A percentile compares a stretch with the other conserved stretches of the same genome.
Conservation (phyloP, 2,329 filamentous ascomycete genomes). For the Apiospora marii region DNA sequence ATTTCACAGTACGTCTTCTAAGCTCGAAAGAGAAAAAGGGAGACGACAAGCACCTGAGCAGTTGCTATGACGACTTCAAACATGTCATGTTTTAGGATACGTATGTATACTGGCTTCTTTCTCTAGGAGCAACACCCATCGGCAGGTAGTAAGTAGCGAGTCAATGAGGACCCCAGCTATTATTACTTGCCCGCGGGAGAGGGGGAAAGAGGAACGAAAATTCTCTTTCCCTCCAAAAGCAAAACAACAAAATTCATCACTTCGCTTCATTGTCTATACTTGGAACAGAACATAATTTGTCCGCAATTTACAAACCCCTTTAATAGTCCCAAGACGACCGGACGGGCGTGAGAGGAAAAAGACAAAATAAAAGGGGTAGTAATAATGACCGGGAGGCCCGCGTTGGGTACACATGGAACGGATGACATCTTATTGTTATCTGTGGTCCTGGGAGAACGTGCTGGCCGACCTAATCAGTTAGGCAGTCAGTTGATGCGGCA, state of each 20-base stretch:
- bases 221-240: background rate
- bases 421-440: too few relatives aligned
- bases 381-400: background rate
- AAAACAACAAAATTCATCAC: background rate
- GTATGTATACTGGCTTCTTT: background rate
- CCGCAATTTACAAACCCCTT: background rate
- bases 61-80: background rate
- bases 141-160: background rate
- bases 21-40: background rate
- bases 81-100: background rate
- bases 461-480: background rate
- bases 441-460: background rate
- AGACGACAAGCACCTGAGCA: background rate
- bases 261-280: slow-evolving; percentile 2
- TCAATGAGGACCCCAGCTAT: background rate
- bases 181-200: background rate
- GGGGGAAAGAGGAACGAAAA: background rate
- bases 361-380: background rate
- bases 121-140: background rate
- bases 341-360: slow-evolving; percentile 3
- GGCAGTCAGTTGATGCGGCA: slow-evolving; percentile 10
- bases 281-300: slow-evolving; percentile 9
- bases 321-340: slow-evolving; percentile 9
- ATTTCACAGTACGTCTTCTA: slow-evolving; percentile 20
- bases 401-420: background rate